Conservation (phyloP, 257 asterid species). For the Knoxia roxburghii region DNA sequence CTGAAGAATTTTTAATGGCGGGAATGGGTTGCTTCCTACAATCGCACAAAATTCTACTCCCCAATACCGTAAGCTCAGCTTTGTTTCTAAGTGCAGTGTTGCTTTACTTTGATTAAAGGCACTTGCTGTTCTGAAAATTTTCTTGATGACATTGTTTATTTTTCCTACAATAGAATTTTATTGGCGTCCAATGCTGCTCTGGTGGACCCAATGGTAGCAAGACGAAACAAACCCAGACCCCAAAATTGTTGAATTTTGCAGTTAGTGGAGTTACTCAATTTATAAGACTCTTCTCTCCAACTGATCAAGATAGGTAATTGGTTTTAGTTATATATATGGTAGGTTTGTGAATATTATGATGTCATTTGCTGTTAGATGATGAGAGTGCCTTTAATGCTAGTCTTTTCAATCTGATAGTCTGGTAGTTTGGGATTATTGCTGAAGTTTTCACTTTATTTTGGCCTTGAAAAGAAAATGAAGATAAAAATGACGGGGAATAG, state of each 20-base stretch:
- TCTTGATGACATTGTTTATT: background rate
- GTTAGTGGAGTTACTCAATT: slow-evolving; percentile 61
- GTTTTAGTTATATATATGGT: background rate
- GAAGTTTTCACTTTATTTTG: too few species aligned
- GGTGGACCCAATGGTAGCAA: slow-evolving; percentile 30
- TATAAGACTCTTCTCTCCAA: slow-evolving; percentile 47
- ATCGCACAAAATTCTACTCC: background rate
- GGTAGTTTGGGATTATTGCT: too few species aligned
- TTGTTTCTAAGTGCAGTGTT: too few species aligned
- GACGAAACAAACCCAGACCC: slow-evolving; percentile 35
- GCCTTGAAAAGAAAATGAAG: too few species aligned
- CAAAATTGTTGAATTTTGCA: slow-evolving; percentile 48
- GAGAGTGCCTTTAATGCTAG: background rate
- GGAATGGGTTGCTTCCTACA: slow-evolving; percentile 2
- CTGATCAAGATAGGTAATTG: slow-evolving; percentile 26
- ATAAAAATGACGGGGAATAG: too few species aligned
- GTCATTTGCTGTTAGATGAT: too few species aligned
- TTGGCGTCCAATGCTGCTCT: slow-evolving; percentile 48
- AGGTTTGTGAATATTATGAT: background rate
- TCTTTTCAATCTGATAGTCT: too few species aligned
- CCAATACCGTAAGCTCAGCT: background rate
- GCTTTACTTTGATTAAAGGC: background rate
- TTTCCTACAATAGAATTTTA: slow-evolving; percentile 25
- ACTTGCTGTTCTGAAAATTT: too few species aligned
- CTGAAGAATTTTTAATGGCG: slow-evolving; percentile 16